Evolutionary conservation across 1,284 basidiomycete species (phyloP), one percentile per base, ranked within the genome.

Genomic region (Psilocybe mexicana): DNA sequence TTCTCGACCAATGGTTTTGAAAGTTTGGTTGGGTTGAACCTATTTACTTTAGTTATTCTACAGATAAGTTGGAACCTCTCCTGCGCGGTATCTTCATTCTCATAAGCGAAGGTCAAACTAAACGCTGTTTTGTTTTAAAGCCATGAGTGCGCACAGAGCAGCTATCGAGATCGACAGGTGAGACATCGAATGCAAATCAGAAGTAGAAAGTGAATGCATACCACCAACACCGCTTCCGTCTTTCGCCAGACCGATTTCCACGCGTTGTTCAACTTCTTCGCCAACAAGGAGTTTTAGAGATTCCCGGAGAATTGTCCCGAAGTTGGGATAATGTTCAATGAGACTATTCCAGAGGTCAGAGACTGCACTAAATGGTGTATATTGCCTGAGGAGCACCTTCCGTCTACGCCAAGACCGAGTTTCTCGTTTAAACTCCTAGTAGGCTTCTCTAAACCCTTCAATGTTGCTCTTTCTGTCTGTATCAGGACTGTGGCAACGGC

Each of bases 201-300:
- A 35, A 50, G 33, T 14, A 6, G 36, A 8, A n/a, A 38, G 63
- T 49, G 55, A 47, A 47, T 71, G 61, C 89, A 74, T 73, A 95
- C 93, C 94, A 69, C 96, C 96, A 42, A 96, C 94, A 53, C 96
- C 97, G 70, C 93, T 96, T 25, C 97, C 96, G 69, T 99, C 97
- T 76, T 97, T 98, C 3, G 96, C 96, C 66, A 98, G 73, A 24
- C 93, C 95, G 65, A 98, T 92, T 60, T 88, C 83, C 6, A 97
- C 86, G 38, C 85, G 78, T 68, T 84, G 80, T 76, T 94, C 94
- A 3, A 90, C 85, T 43, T 92, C 83, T 43, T 85, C 79, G 6
- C 96, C 95, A 10, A 98, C 82, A 35, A 98, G 69, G 1, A 78
- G 73, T n/a, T 83, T 76, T 50, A 99, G 73, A 0, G 93, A 89